Percentiles rank a stretch among this genome's conserved stretches.
These are phyloP conservation scores for Adansonia gregorii DNA, from an alignment of 441 rosid genomes.

Conservation along the genomic window DNA sequence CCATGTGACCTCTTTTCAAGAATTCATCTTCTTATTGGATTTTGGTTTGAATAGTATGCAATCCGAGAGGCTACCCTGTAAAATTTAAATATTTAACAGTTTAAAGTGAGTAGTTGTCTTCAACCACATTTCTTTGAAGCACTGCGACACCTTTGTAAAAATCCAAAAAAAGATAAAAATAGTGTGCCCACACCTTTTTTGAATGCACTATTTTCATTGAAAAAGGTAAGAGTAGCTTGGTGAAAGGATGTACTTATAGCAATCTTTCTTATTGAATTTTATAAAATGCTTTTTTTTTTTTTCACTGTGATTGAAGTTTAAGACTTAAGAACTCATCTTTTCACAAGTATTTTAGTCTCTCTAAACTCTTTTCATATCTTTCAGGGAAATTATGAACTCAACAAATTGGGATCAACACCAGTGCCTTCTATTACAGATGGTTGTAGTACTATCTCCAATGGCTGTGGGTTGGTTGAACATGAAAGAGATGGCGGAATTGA, in stretches of 20 bases:
- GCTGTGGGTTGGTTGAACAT: conserved; percentile 43
- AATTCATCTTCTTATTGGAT: conserved; percentile 4
- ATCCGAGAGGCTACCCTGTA: neutral
- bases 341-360: neutral
- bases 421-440: conserved; percentile 47
- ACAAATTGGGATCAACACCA: conserved; percentile 38
- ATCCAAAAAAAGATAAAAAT: neutral
- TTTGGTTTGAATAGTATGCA: conserved; percentile 17
- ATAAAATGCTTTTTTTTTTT: neutral
- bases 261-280: conserved; percentile 22
- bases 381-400: conserved; percentile 59
- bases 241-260: neutral
- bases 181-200: conserved; percentile 17
- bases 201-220: conserved; percentile 7
- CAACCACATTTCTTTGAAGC: neutral
- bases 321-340: conserved; percentile 15
- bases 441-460: conserved; percentile 34
- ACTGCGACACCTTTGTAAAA: neutral
- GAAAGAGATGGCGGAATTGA: conserved; percentile 38
- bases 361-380: conserved; percentile 29
- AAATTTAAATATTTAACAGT: conserved; percentile 3
- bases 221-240: conserved; percentile 1
- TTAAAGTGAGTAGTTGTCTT: neutral
- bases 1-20: neutral
- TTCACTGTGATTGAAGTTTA: conserved; percentile 12